These are phyloP conservation scores for Mycena polygramma DNA, from an alignment of 768 basidiomycete genomes.

Conservation along the genomic window DNA sequence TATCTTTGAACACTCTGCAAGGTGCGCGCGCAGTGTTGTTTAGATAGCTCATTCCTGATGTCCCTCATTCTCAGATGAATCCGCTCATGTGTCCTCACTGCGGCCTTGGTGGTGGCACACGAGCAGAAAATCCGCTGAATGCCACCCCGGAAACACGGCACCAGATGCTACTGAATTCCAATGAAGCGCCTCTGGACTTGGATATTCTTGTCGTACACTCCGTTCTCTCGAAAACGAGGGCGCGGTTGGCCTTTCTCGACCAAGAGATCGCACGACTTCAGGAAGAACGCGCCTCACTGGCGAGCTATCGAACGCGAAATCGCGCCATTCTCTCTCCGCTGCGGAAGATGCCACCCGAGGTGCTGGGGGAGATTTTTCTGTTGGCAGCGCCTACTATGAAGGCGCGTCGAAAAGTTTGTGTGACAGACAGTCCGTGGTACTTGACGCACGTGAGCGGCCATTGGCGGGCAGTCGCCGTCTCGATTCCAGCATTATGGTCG, in stretches of 20 bases:
- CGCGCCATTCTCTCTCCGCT: neutral
- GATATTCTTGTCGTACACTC: neutral
- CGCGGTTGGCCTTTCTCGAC: neutral
- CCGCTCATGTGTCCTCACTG: too few relatives aligned
- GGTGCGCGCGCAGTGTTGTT: too few relatives aligned
- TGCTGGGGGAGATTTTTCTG: constrained; percentile 12
- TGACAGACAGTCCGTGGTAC: neutral
- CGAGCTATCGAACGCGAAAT: neutral
- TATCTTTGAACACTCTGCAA: too few relatives aligned
- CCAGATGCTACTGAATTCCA: neutral
- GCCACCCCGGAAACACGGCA: neutral
- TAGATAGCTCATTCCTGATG: too few relatives aligned
- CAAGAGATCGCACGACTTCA: neutral
- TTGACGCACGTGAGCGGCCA: constrained; percentile 5
- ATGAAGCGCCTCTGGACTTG: neutral
- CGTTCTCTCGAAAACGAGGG: neutral
- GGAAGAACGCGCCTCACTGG: neutral
- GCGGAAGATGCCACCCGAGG: constrained; percentile 9
- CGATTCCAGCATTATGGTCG: constrained; percentile 15
- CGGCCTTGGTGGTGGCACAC: too few relatives aligned
- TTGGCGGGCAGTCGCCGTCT: constrained; percentile 6
- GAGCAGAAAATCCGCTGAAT: neutral
- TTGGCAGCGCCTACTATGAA: neutral
- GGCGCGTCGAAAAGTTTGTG: neutral
- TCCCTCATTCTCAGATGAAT: too few relatives aligned